These are phyloP conservation scores for Neophaeococcomyces aloes DNA, from an alignment of 2,329 filamentous ascomycete genomes.

Conservation along the genomic window DNA sequence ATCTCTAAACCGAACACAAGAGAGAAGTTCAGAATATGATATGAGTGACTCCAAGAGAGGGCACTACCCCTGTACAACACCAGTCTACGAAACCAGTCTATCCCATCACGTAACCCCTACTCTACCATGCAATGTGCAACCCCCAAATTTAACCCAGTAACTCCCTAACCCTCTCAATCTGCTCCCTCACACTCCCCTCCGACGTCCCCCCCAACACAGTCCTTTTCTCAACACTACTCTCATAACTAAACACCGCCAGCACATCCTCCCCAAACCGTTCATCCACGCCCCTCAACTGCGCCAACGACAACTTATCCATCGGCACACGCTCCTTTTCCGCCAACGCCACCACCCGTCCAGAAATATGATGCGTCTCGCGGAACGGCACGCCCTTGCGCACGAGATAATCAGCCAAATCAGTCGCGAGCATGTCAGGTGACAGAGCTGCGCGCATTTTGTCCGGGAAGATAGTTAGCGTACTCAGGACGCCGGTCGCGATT, in stretches of 20 bases:
- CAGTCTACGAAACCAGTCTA: too few relatives aligned
- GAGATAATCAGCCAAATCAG: conserved; percentile 40
- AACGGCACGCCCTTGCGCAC: conserved; percentile 53
- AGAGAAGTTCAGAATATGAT: too few relatives aligned
- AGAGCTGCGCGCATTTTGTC: conserved; percentile 71
- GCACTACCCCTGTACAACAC: too few relatives aligned
- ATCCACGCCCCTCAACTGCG: conserved; percentile 60
- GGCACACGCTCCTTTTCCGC: conserved; percentile 54
- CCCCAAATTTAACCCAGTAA: conserved; percentile 37
- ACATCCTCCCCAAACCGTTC: conserved; percentile 61
- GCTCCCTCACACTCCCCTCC: conserved; percentile 54
- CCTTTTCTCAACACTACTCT: conserved; percentile 70
- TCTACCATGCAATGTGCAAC: too few relatives aligned
- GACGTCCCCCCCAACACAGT: conserved; percentile 69
- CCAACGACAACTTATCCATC: conserved; percentile 59
- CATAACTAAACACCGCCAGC: conserved; percentile 59
- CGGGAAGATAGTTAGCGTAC: conserved; percentile 58
- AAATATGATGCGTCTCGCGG: conserved; percentile 70
- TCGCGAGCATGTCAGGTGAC: conserved; percentile 72
- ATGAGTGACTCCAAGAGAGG: too few relatives aligned
- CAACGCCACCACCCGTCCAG: conserved; percentile 60
- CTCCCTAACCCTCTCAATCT: conserved; percentile 54
- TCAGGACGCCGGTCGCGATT: conserved; percentile 71
- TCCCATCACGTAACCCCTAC: too few relatives aligned
- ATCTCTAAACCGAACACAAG: too few relatives aligned